Evolutionary conservation across 257 asterid species (phyloP).

Genomic region (Paraleonurus japonicus): DNA sequence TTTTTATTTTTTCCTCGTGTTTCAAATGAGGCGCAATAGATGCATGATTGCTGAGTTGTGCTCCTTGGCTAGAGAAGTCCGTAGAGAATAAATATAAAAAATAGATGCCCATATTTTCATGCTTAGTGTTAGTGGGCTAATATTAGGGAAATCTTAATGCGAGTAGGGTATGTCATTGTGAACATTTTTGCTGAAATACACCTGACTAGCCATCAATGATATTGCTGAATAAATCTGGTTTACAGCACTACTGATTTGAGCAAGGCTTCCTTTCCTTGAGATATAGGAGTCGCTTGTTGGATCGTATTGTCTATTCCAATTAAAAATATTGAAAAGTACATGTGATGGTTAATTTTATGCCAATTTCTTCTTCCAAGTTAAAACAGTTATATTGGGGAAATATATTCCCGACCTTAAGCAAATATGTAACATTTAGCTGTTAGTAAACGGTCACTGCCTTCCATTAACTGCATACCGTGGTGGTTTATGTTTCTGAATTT

Average conservation of each 20-base stretch:
- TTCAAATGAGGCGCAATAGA: background rate
- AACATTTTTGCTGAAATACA: background rate
- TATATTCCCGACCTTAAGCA: background rate
- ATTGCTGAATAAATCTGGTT: background rate
- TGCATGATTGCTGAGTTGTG: background rate
- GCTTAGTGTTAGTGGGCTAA: background rate
- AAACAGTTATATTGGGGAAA: background rate
- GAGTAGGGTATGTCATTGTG: background rate
- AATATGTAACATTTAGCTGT: background rate
- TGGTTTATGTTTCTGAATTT: slow-evolving; percentile 11
- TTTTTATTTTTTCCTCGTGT: background rate
- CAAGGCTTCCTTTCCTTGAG: background rate
- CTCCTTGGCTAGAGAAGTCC: background rate
- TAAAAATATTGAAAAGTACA: background rate
- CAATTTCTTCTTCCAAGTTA: background rate
- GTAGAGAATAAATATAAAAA: background rate
- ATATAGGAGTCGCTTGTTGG: background rate
- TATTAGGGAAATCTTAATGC: background rate
- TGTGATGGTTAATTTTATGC: background rate
- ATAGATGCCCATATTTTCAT: background rate
- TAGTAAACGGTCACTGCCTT: background rate
- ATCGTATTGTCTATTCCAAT: background rate
- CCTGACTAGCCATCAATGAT: background rate
- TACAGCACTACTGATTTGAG: background rate
- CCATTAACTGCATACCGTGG: background rate